Evolutionary conservation across 306 rosid species (phyloP).

Genomic region (Neltuma alba): DNA sequence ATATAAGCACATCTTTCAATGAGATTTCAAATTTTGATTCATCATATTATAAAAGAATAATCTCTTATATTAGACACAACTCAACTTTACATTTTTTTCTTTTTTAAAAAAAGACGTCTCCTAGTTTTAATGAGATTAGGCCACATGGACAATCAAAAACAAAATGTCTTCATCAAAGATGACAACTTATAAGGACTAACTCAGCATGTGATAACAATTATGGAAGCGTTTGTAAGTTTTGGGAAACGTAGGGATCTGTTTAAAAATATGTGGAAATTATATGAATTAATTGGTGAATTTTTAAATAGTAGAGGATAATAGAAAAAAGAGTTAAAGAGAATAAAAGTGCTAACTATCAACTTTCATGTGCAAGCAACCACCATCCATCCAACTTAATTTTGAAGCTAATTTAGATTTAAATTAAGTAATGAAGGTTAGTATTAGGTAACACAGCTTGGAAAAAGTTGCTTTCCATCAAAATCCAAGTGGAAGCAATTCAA

Average conservation of each 20-base stretch:
- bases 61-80: too few species aligned
- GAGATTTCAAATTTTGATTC: too few species aligned
- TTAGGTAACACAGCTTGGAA: slow-evolving; percentile 3
- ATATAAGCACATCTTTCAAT: too few species aligned
- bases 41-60: too few species aligned
- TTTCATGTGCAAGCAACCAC: background rate
- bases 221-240: too few species aligned
- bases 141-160: background rate
- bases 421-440: slow-evolving; percentile 2
- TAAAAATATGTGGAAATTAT: too few species aligned
- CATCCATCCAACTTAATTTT: background rate
- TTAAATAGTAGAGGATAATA: background rate
- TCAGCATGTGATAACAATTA: background rate
- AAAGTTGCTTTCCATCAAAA: slow-evolving; percentile 25
- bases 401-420: background rate
- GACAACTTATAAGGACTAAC: background rate
- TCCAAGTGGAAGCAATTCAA: slow-evolving; percentile 36
- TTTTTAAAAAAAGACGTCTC: too few species aligned
- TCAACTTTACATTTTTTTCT: too few species aligned
- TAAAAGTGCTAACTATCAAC: background rate
- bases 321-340: background rate
- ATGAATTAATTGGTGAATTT: too few species aligned
- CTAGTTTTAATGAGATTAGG: too few species aligned
- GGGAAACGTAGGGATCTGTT: too few species aligned
- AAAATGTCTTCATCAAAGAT: background rate